Evolutionary conservation across 2,329 filamentous ascomycete genomes (phyloP).

Genomic region (Sporothrix globosa): DNA sequence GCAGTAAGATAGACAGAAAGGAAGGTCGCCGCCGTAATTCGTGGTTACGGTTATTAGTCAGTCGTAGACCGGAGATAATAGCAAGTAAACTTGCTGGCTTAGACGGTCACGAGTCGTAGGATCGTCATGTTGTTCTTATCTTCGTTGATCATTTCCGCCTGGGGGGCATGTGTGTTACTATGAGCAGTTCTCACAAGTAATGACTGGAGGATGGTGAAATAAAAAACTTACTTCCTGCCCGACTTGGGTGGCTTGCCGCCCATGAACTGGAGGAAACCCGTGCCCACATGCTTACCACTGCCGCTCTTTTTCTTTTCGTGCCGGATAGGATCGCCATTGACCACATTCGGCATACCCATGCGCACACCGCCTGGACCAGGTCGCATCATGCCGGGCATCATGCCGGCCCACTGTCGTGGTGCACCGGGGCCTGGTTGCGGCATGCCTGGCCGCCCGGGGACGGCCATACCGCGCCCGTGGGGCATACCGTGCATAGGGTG

Average conservation of each 20-base stretch:
- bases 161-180: not conserved
- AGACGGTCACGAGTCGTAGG: not conserved
- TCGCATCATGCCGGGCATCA: slow-evolving; percentile 14
- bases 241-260: slow-evolving; percentile 35
- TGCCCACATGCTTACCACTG: slow-evolving; percentile 27
- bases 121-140: not conserved
- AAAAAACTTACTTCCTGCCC: slow-evolving; percentile 35
- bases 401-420: not conserved
- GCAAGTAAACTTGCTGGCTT: not conserved
- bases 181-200: not conserved
- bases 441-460: slow-evolving; percentile 28
- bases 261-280: slow-evolving; percentile 32
- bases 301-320: slow-evolving; percentile 35
- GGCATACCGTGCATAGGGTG: slow-evolving; percentile 26
- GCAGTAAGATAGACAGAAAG: not conserved
- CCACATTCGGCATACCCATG: slow-evolving; percentile 27
- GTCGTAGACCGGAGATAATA: not conserved
- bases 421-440: slow-evolving; percentile 13
- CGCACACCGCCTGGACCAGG: slow-evolving; percentile 16
- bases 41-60: not conserved
- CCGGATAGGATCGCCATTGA: slow-evolving; percentile 32
- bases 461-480: slow-evolving; percentile 21
- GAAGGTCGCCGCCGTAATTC: not conserved
- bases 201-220: not conserved
- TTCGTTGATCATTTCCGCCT: slow-evolving; percentile 21